Evolutionary conservation across 2,329 filamentous ascomycete genomes (phyloP).

Genomic region (Pseudogymnoascus sp.): DNA sequence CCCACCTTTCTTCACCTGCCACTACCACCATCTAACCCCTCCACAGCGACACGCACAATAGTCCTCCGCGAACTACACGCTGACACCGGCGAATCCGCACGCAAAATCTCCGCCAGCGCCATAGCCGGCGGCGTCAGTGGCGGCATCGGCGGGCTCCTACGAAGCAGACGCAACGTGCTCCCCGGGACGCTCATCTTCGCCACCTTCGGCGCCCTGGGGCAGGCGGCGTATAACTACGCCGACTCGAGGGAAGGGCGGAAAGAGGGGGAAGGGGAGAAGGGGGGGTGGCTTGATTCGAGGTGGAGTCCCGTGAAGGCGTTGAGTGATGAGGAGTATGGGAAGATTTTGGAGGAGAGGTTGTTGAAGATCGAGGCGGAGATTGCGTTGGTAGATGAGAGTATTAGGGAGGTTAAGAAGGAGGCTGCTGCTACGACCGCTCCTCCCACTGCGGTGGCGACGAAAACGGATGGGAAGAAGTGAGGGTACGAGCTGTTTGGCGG

Average conservation of each 20-base stretch:
- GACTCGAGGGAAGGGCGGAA: slow-evolving; percentile 30
- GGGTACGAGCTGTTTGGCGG: background rate
- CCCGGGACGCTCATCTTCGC: slow-evolving; percentile 53
- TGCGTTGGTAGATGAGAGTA: slow-evolving; percentile 67
- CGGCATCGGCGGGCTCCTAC: slow-evolving; percentile 50
- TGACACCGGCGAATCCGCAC: slow-evolving; percentile 37
- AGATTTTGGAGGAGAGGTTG: slow-evolving; percentile 62
- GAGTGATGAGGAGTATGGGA: slow-evolving; percentile 63
- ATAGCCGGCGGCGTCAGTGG: slow-evolving; percentile 64
- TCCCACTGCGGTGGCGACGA: background rate
- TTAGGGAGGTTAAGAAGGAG: slow-evolving; percentile 35
- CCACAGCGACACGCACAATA: slow-evolving; percentile 37
- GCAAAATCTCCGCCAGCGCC: slow-evolving; percentile 59
- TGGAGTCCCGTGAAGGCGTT: slow-evolving; percentile 66
- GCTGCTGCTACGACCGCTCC: background rate
- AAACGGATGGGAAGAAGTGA: background rate
- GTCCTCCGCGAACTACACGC: slow-evolving; percentile 39
- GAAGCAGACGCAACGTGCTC: slow-evolving; percentile 45
- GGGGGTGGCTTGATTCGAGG: slow-evolving; percentile 45
- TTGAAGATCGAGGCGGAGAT: slow-evolving; percentile 68
- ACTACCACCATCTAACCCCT: background rate
- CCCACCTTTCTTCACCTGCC: background rate
- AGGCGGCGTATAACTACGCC: slow-evolving; percentile 44
- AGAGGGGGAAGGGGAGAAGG: slow-evolving; percentile 31
- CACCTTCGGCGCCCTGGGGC: slow-evolving; percentile 47